Conservation (phyloP, 257 asterid species). For the Haberlea rhodopensis region DNA sequence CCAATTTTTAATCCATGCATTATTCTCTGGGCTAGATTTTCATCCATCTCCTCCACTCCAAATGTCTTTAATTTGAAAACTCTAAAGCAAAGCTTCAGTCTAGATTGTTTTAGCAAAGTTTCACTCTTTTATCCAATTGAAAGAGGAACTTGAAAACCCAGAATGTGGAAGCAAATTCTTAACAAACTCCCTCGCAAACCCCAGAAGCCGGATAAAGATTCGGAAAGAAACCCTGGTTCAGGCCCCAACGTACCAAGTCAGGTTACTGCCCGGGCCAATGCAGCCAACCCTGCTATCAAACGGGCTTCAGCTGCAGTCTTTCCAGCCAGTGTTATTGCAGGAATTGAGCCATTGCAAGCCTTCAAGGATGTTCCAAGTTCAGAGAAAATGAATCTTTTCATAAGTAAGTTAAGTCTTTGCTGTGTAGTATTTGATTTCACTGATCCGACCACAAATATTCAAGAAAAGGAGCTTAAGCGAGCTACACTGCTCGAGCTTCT, state of each 20-base stretch:
- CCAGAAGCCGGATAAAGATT: conserved; percentile 45
- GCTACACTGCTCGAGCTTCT: conserved; percentile 73
- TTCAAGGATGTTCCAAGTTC: conserved; percentile 76
- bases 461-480: conserved; percentile 73
- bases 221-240: conserved; percentile 37
- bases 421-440: conserved; percentile 78
- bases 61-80: conserved; percentile 38
- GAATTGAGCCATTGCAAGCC: conserved; percentile 80
- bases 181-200: conserved; percentile 69
- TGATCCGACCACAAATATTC: conserved; percentile 51
- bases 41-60: conserved; percentile 23
- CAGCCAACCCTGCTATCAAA: conserved; percentile 37
- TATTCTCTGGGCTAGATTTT: conserved; percentile 25
- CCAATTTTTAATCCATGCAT: conserved; percentile 30
- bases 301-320: conserved; percentile 68
- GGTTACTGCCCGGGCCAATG: conserved; percentile 35
- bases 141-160: too few relatives aligned
- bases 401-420: conserved; percentile 88
- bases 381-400: conserved; percentile 74
- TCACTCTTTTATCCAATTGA: conserved; percentile 16
- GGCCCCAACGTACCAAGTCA: conserved; percentile 32
- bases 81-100: conserved; percentile 17
- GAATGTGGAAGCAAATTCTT: conserved; percentile 80
- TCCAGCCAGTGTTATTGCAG: conserved; percentile 65
- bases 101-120: conserved; percentile 1